A percentile compares a stretch with the other conserved stretches of the same genome.
Evolutionary conservation across 2,329 filamentous ascomycete species (phyloP).

Genomic region (Colletotrichum sidae): DNA sequence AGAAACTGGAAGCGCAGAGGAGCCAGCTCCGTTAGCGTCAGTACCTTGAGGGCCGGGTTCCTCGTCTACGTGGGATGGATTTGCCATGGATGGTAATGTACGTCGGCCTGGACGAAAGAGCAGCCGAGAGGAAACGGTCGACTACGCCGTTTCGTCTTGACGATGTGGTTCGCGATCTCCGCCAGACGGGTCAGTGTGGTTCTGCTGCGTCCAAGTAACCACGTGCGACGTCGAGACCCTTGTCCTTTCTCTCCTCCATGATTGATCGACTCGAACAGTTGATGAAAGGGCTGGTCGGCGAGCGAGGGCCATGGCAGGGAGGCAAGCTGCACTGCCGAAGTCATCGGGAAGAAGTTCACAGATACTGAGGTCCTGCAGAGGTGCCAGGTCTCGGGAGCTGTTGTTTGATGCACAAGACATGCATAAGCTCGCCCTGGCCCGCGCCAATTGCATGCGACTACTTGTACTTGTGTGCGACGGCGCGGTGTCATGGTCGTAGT

Average conservation of each 20-base stretch:
- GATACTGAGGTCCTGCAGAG: background rate
- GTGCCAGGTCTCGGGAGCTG: too few relatives aligned
- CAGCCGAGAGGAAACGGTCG: background rate
- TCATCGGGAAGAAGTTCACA: background rate
- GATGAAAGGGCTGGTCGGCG: background rate
- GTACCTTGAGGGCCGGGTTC: constrained; percentile 22
- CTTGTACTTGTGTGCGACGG: too few relatives aligned
- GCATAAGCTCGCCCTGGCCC: constrained; percentile 7
- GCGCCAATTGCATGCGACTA: constrained; percentile 6
- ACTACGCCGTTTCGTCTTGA: constrained; percentile 29
- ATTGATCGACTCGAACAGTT: too few relatives aligned
- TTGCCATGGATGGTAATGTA: background rate
- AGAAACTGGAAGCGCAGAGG: too few relatives aligned
- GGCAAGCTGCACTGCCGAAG: background rate
- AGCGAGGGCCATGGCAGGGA: background rate
- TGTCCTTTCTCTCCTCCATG: too few relatives aligned
- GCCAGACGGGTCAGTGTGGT: background rate
- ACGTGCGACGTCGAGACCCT: constrained; percentile 17
- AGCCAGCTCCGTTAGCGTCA: constrained; percentile 18
- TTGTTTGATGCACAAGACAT: constrained; percentile 10
- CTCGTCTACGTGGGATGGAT: background rate
- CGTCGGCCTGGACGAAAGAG: constrained; percentile 8
- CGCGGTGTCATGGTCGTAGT: too few relatives aligned
- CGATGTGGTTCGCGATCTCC: constrained; percentile 9
- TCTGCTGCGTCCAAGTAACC: constrained; percentile 7